These are phyloP conservation scores for Botrytis hyacinthi DNA, from an alignment of 2,329 filamentous ascomycete species.

Conservation along the genomic window DNA sequence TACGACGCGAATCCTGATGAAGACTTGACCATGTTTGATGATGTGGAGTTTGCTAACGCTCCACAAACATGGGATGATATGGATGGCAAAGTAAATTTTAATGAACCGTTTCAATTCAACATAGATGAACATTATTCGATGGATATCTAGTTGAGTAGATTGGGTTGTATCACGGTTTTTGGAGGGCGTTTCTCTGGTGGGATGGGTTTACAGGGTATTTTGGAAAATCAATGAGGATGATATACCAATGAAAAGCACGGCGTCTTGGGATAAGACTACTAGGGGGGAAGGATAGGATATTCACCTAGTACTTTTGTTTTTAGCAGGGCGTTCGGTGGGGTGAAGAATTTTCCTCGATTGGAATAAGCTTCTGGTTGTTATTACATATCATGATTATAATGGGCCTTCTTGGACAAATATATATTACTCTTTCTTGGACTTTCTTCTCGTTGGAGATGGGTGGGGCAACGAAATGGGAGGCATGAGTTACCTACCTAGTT, in stretches of 20 bases:
- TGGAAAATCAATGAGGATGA: conserved; percentile 18
- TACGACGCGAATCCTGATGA: conserved; percentile 36
- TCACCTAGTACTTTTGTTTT: conserved; percentile 9
- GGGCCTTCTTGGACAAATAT: neutral
- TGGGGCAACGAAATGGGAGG: neutral
- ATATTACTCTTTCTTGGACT: neutral
- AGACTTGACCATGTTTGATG: conserved; percentile 35
- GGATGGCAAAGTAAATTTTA: conserved; percentile 45
- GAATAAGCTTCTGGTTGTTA: conserved; percentile 1
- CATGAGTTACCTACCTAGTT: neutral
- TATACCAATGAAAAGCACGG: conserved; percentile 30
- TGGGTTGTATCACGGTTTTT: conserved; percentile 21
- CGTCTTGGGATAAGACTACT: conserved; percentile 20
- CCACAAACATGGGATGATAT: conserved; percentile 50
- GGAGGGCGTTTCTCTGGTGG: conserved; percentile 22
- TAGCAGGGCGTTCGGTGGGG: conserved; percentile 15
- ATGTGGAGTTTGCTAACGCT: conserved; percentile 31
- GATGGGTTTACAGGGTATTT: conserved; percentile 20
- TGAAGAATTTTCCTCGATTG: neutral
- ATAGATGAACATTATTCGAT: conserved; percentile 44
- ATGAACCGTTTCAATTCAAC: conserved; percentile 54
- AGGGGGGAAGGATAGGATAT: conserved; percentile 15
- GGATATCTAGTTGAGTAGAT: conserved; percentile 37
- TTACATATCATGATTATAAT: conserved; percentile 3
- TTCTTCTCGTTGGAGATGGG: neutral